Percentiles rank a stretch among this genome's conserved stretches.
Evolutionary conservation across 2,329 filamentous ascomycete species (phyloP).

Genomic region (Ascochyta fabae): DNA sequence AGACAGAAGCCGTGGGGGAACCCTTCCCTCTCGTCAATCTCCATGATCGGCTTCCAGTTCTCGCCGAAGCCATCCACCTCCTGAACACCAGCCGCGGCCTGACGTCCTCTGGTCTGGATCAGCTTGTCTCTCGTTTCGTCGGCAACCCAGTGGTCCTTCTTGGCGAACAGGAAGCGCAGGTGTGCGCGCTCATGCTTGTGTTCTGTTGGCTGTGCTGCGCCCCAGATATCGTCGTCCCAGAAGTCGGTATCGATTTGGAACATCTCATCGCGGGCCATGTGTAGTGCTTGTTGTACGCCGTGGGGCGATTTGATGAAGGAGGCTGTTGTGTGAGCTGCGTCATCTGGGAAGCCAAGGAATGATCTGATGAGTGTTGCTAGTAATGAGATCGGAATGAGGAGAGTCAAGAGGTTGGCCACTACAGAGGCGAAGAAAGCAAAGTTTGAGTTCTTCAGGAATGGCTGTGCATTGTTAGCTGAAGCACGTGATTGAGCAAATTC

Average conservation of each 20-base stretch:
- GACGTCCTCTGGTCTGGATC: slow-evolving; percentile 52
- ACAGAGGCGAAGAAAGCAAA: slow-evolving; percentile 38
- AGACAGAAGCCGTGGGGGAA: slow-evolving; percentile 68
- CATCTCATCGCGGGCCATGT: slow-evolving; percentile 67
- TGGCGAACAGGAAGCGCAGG: slow-evolving; percentile 65
- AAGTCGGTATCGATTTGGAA: slow-evolving; percentile 60
- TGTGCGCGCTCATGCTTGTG: slow-evolving; percentile 50
- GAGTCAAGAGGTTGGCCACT: slow-evolving; percentile 53
- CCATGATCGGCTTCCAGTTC: slow-evolving; percentile 58
- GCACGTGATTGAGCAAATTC: slow-evolving; percentile 2
- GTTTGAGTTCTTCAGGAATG: slow-evolving; percentile 35
- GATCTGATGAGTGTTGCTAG: slow-evolving; percentile 52
- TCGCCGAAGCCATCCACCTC: slow-evolving; percentile 20
- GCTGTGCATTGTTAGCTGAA: slow-evolving; percentile 20
- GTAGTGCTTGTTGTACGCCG: slow-evolving; percentile 63
- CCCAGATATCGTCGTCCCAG: slow-evolving; percentile 68
- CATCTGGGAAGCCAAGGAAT: slow-evolving; percentile 52
- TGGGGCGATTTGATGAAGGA: slow-evolving; percentile 56
- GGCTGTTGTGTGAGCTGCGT: slow-evolving; percentile 57
- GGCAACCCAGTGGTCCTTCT: slow-evolving; percentile 68
- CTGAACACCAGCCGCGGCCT: slow-evolving; percentile 7
- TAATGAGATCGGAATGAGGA: slow-evolving; percentile 49
- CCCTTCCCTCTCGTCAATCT: slow-evolving; percentile 60
- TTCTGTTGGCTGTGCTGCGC: slow-evolving; percentile 45
- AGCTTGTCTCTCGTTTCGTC: slow-evolving; percentile 63